phyloP scores from a whole-genome alignment of 2,329 filamentous ascomycete species.

The Hymenoscyphus repandus region DNA sequence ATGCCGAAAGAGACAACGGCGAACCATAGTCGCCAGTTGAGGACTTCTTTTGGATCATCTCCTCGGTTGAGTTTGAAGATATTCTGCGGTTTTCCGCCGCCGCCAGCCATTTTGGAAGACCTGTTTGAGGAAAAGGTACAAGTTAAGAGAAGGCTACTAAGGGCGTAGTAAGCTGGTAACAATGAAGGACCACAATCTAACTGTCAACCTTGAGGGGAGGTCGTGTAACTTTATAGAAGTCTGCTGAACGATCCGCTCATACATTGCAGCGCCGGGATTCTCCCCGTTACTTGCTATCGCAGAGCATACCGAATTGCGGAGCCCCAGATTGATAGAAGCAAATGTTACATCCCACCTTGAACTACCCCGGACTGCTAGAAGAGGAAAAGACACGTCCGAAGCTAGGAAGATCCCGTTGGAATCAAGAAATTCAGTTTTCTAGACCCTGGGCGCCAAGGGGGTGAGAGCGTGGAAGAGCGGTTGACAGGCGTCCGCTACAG shows the following conservation, averaged over 20 bases:
- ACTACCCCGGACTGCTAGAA: not conserved
- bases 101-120: conserved; percentile 40
- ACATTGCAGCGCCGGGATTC: not conserved
- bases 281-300: not conserved
- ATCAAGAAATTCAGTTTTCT: not conserved
- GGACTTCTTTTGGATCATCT: conserved; percentile 62
- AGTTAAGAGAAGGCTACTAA: not conserved
- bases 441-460: not conserved
- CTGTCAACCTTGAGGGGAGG: not conserved
- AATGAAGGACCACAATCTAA: not conserved
- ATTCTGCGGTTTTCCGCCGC: conserved; percentile 51
- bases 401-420: not conserved
- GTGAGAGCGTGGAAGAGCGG: not conserved
- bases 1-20: conserved; percentile 69
- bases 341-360: not conserved
- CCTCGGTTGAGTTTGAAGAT: conserved; percentile 60
- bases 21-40: conserved; percentile 78
- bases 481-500: not conserved
- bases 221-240: not conserved
- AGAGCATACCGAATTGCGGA: not conserved
- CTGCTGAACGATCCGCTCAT: not conserved
- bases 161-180: not conserved
- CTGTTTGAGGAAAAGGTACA: not conserved
- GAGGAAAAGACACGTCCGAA: not conserved
- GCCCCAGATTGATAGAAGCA: not conserved